phyloP scores from a whole-genome alignment of 2,329 filamentous ascomycete genomes.

The Monosporascus sp. region DNA sequence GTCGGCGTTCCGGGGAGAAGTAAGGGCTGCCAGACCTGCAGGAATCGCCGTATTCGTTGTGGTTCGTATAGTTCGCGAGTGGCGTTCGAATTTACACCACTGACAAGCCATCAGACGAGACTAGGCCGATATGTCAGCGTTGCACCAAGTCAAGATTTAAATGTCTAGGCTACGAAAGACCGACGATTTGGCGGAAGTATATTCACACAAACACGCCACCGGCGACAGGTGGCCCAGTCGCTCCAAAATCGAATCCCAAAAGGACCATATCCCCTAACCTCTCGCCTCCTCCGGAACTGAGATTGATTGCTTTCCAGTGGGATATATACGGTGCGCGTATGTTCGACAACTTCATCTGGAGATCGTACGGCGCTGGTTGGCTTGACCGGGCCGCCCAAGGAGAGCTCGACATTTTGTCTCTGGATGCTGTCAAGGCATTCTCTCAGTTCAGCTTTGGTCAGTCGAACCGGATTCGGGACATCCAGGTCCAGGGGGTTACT shows the following conservation, averaged over 20 bases:
- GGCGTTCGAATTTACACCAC: neutral
- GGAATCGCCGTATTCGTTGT: constrained; percentile 13
- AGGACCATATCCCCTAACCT: constrained; percentile 1
- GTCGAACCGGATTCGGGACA: constrained; percentile 5
- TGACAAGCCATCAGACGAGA: constrained; percentile 10
- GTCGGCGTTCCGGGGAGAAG: constrained; percentile 15
- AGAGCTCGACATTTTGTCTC: constrained; percentile 8
- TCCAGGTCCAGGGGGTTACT: constrained; percentile 8
- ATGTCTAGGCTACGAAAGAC: constrained; percentile 13
- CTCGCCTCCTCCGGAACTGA: constrained; percentile 8
- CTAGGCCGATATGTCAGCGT: constrained; percentile 12
- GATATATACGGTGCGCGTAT: constrained; percentile 6
- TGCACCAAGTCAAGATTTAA: constrained; percentile 12
- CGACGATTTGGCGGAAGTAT: constrained; percentile 12
- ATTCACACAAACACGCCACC: constrained; percentile 4
- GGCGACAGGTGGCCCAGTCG: neutral
- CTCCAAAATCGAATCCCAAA: neutral
- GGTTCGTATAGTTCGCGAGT: constrained; percentile 5
- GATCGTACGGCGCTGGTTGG: constrained; percentile 12
- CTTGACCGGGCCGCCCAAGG: constrained; percentile 12
- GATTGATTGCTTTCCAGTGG: constrained; percentile 8
- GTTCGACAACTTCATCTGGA: constrained; percentile 14
- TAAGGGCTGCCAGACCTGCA: constrained; percentile 15
- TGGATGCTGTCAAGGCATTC: constrained; percentile 12
- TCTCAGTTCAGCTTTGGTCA: constrained; percentile 12